These are phyloP conservation scores for Thymus mandschuricus DNA, from an alignment of 257 asterid species.

Conservation along the genomic window DNA sequence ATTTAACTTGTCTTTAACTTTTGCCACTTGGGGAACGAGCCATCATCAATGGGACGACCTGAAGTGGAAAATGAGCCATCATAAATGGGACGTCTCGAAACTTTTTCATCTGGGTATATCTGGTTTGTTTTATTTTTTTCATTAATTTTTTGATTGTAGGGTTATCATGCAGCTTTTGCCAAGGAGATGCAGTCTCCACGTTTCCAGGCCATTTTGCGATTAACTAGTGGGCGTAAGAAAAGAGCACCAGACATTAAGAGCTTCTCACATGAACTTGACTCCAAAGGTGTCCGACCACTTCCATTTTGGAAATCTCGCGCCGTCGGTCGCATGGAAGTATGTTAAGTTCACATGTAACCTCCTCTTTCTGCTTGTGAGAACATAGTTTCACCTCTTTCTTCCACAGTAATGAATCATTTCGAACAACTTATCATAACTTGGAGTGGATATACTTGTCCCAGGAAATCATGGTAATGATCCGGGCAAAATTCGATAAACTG, in stretches of 20 bases:
- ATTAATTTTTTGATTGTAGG: slow-evolving; percentile 53
- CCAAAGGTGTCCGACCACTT: slow-evolving; percentile 90
- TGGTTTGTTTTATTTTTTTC: slow-evolving; percentile 30
- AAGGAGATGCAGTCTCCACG: slow-evolving; percentile 98
- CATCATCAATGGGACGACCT: too few species aligned
- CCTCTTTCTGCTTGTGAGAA: slow-evolving; percentile 42
- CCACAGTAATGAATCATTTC: slow-evolving; percentile 12
- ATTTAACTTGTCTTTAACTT: too few species aligned
- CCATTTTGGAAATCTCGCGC: slow-evolving; percentile 99
- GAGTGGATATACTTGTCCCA: slow-evolving; percentile 36
- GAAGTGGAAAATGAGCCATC: too few species aligned
- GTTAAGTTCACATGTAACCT: slow-evolving; percentile 44
- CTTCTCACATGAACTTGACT: slow-evolving; percentile 95
- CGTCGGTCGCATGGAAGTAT: slow-evolving; percentile 82
- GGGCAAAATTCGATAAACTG: slow-evolving; percentile 76
- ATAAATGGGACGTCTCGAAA: too few species aligned
- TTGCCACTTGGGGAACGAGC: too few species aligned
- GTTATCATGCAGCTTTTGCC: slow-evolving; percentile 65
- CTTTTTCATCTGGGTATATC: slow-evolving; percentile 28
- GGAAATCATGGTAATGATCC: slow-evolving; percentile 80
- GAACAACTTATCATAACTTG: slow-evolving; percentile 24
- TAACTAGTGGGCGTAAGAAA: slow-evolving; percentile 79
- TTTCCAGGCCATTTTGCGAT: slow-evolving; percentile 84
- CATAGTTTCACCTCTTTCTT: slow-evolving; percentile 34
- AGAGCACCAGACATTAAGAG: slow-evolving; percentile 75